Conservation (phyloP, 176 grass and related monocot species). For the Zoysia japonica region DNA sequence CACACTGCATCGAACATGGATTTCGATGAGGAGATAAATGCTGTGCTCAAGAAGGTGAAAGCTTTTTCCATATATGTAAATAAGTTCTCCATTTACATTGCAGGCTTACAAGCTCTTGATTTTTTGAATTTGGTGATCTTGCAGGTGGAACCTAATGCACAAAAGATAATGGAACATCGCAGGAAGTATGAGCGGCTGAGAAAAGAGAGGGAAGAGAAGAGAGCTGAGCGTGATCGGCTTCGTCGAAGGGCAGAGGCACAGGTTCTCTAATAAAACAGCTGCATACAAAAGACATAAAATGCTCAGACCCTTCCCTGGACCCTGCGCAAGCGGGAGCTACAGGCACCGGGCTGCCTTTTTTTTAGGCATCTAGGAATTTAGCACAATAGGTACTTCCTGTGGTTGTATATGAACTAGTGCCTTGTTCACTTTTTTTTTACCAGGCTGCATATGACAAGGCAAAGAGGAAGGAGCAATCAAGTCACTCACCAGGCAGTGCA, state of each 20-base stretch:
- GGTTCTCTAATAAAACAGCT: conserved; percentile 37
- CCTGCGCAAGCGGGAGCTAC: too few species aligned
- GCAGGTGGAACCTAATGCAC: conserved; percentile 95
- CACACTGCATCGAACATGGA: conserved; percentile 89
- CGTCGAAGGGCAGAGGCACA: conserved; percentile 73
- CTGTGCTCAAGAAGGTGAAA: conserved; percentile 80
- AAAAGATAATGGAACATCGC: conserved; percentile 89
- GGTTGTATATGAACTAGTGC: conserved; percentile 4
- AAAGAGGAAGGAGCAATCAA: conserved; percentile 81
- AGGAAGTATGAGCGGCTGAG: conserved; percentile 86
- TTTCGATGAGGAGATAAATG: conserved; percentile 92
- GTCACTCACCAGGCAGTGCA: conserved; percentile 45
- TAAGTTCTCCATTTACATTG: conserved; percentile 4
- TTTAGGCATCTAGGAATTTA: background rate
- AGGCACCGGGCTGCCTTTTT: too few species aligned
- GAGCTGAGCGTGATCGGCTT: conserved; percentile 73
- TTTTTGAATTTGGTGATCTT: conserved; percentile 14
- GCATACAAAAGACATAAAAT: too few species aligned
- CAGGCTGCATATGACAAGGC: conserved; percentile 97
- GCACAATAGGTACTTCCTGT: background rate
- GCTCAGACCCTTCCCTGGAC: too few species aligned
- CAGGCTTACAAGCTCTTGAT: background rate
- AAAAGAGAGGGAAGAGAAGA: conserved; percentile 90
- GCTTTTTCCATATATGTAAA: background rate
- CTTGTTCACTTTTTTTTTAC: conserved; percentile 27